A percentile compares a stretch with the other conserved stretches of the same genome.
Conservation (phyloP, 441 rosid genomes). For the Biscutella laevigata region DNA sequence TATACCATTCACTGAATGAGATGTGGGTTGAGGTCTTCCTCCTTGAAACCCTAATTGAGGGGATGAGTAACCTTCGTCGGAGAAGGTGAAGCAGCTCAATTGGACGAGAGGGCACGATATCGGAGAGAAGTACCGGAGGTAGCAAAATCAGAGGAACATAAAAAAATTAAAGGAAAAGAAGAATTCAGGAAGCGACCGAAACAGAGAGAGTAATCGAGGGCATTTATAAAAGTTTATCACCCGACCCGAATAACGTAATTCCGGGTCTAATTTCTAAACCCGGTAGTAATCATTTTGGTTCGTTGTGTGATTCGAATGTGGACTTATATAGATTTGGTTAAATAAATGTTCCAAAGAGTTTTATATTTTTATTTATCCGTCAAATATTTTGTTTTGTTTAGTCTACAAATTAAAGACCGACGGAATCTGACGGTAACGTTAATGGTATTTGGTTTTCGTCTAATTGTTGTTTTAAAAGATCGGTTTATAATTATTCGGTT, state of each 20-base stretch:
- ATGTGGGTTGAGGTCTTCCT: background rate
- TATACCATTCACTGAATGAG: slow-evolving; percentile 13
- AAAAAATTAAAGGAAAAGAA: background rate
- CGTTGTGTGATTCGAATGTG: no score
- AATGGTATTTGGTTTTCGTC: no score
- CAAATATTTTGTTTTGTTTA: no score
- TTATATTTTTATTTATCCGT: no score
- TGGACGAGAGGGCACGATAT: background rate
- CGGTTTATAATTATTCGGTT: no score
- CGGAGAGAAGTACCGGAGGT: slow-evolving; percentile 9
- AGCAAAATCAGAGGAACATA: background rate
- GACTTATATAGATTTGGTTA: no score
- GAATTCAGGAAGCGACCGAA: slow-evolving; percentile 12
- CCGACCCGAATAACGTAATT: slow-evolving; percentile 15
- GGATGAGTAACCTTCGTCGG: background rate
- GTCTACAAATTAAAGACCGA: no score
- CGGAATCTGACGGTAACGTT: no score
- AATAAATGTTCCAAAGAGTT: no score
- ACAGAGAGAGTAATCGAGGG: slow-evolving; percentile 3
- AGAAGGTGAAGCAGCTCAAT: slow-evolving; percentile 12
- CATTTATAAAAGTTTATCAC: slow-evolving; percentile 15
- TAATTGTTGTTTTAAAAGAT: no score
- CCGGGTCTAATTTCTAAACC: slow-evolving; percentile 12
- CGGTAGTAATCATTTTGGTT: no score
- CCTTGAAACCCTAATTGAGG: slow-evolving; percentile 17